Base-by-base conservation (phyloP, 257 asterid genomes). In the Solanum bukasovii region DNA sequence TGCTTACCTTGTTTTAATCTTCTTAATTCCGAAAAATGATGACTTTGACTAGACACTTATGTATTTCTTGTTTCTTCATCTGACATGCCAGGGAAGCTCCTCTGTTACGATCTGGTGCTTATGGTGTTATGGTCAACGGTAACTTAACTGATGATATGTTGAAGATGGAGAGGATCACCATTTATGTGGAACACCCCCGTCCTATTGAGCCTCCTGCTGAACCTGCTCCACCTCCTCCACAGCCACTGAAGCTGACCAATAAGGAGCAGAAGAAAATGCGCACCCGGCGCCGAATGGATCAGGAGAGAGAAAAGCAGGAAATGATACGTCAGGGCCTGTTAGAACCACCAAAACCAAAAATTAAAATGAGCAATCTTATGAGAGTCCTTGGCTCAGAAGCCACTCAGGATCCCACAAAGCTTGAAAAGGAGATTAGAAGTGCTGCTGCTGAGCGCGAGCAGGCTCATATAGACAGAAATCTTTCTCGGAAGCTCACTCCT, bases 361-460 rank as follows among this genome's bases (percentile, higher is more conserved):
- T 97, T 77, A 97, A 97, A 90, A 95, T 97, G 99, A 97, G 98
- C 94, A 97, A 97, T 91, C 98, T 97, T 90, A 95, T 95, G 98
- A 96, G 91, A 90, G 98, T 95, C 84, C 99, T 97, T 18, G 99
- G 99, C 71, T 91, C 99, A 31, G 99, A 97, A 92, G 99, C 99
- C 65, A 96, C 99, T 71, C 99, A 96, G 89, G 98, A 97, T 87
- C 99, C 99, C 88, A 96, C 99, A 10, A 95, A 91, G 92, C 95
- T 97, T 44, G 99, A 96, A 87, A 97, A 91, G 98, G 99, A 96
- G 89, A 93, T 96, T 56, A 91, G 96, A 92, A 97, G 96, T 35
- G 99, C 99, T 77, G 99, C 99, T 44, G 98, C 98, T 11, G 99
- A 97, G 91, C 98, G 99, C 6, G 99, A 97, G 90, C 98, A 94